Percentiles rank a stretch among this genome's conserved stretches.
phyloP scores from a whole-genome alignment of 352 stramenopile genomes.

The Globisporangium parvum region DNA sequence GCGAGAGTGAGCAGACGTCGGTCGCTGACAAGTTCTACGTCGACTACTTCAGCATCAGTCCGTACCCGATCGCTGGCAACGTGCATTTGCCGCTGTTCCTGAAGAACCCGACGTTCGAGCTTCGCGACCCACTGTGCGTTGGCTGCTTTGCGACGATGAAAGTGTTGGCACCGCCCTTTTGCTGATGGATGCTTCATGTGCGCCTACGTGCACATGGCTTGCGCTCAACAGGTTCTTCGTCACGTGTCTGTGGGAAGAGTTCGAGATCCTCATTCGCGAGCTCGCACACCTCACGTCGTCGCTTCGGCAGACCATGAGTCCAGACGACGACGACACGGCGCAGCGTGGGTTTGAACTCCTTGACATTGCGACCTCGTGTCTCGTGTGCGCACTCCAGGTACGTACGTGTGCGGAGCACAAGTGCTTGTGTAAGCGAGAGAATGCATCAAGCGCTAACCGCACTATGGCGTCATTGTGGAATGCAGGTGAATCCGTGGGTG shows the following conservation, averaged over 20 bases:
- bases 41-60: conserved; percentile 70
- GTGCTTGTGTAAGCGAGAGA: too few relatives aligned
- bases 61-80: conserved; percentile 70
- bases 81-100: conserved; percentile 92
- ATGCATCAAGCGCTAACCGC: background rate
- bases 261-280: conserved; percentile 64
- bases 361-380: conserved; percentile 68
- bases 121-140: conserved; percentile 88
- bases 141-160: background rate
- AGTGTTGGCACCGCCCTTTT: background rate
- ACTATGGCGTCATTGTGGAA: background rate
- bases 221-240: conserved; percentile 65
- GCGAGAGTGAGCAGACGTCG: conserved; percentile 27
- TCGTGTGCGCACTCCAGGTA: conserved; percentile 75
- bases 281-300: conserved; percentile 61
- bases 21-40: conserved; percentile 57
- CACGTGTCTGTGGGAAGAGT: conserved; percentile 73
- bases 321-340: conserved; percentile 54
- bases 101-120: conserved; percentile 88
- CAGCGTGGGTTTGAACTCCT: conserved; percentile 64
- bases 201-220: too few relatives aligned
- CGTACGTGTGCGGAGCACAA: background rate
- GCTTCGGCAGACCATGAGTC: conserved; percentile 53
- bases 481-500: conserved; percentile 59
- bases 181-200: too few relatives aligned